These are phyloP conservation scores for Penicillium sp. DNA, from an alignment of 2,329 filamentous ascomycete species.

Conservation along the genomic window DNA sequence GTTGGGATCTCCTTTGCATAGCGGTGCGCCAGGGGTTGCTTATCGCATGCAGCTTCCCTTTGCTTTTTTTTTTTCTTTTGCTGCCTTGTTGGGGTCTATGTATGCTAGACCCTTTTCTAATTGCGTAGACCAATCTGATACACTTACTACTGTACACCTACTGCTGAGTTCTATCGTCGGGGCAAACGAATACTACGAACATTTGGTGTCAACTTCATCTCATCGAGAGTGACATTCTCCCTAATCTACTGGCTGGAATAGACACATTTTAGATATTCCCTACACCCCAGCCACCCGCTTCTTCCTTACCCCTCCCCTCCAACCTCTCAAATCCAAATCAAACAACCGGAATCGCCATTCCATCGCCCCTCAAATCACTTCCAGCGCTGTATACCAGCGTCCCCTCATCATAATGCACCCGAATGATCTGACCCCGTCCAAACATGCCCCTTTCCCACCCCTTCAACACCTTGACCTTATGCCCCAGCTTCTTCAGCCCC, in stretches of 20 bases:
- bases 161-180: neutral
- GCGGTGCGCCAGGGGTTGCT: neutral
- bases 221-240: neutral
- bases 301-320: neutral
- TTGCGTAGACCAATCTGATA: neutral
- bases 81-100: neutral
- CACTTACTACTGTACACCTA: neutral
- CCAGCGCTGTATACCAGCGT: slow-evolving; percentile 81
- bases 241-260: neutral
- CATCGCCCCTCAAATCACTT: slow-evolving; percentile 87
- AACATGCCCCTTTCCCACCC: slow-evolving; percentile 72
- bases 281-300: neutral
- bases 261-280: neutral
- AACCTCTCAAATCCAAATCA: slow-evolving; percentile 4
- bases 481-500: slow-evolving; percentile 71
- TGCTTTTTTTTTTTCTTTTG: neutral
- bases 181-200: neutral
- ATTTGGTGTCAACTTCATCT: neutral
- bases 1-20: neutral
- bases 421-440: slow-evolving; percentile 85
- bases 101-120: neutral
- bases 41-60: neutral
- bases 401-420: slow-evolving; percentile 76
- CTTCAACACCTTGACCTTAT: slow-evolving; percentile 71
- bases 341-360: slow-evolving; percentile 62